Evolutionary conservation across 2,329 filamentous ascomycete species (phyloP).

Genomic region (Trichoderma asperellum): DNA sequence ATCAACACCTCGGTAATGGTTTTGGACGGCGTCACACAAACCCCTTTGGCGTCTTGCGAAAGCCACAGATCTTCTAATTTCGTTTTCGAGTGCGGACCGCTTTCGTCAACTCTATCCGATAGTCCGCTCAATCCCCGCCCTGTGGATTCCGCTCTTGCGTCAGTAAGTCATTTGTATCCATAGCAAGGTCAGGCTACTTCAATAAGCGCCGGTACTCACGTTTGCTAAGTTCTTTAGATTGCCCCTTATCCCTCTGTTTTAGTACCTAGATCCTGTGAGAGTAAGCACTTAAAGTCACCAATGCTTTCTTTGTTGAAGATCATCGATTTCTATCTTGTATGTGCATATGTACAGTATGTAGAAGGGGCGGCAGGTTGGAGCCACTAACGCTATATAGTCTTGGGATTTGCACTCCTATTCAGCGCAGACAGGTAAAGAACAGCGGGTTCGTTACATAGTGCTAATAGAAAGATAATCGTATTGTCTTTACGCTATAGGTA

Average conservation of each 20-base stretch:
- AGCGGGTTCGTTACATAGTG: no score
- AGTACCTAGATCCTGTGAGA: neutral
- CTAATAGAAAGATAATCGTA: no score
- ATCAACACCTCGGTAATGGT: conserved; percentile 8
- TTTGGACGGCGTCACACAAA: neutral
- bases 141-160: conserved; percentile 1
- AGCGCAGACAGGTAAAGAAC: neutral
- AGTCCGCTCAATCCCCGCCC: neutral
- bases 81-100: neutral
- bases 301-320: neutral
- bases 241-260: neutral
- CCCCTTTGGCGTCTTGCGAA: neutral
- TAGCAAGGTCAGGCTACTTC: neutral
- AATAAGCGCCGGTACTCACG: neutral
- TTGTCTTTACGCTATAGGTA: neutral
- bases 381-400: neutral
- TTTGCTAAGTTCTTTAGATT: neutral
- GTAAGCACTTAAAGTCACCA: conserved; percentile 6
- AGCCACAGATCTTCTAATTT: neutral
- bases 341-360: no score
- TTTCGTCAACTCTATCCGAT: neutral
- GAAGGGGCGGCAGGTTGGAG: no score
- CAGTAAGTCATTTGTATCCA: neutral
- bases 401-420: neutral
- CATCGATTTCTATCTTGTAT: neutral